phyloP scores from a whole-genome alignment of 371 early-diverging fungal species.

The Saksenaea oblongispora region DNA sequence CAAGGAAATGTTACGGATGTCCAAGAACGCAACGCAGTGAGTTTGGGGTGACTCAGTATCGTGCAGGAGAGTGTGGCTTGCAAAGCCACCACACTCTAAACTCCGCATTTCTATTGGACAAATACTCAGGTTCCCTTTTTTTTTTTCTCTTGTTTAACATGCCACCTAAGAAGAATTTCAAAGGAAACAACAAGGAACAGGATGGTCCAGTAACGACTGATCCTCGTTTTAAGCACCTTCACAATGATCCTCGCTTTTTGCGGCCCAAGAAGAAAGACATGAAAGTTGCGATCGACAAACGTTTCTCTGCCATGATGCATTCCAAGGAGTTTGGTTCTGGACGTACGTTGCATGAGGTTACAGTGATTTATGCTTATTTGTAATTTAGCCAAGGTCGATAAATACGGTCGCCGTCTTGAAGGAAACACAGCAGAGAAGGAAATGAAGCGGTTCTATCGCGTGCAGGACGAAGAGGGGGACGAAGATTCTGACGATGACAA shows the following conservation, averaged over 20 bases:
- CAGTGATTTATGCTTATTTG: not conserved
- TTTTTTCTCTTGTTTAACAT: not conserved
- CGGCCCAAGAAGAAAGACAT: slow-evolving; percentile 77
- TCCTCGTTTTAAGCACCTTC: slow-evolving; percentile 81
- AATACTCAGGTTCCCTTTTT: too few relatives aligned
- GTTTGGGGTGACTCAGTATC: too few relatives aligned
- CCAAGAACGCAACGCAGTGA: too few relatives aligned
- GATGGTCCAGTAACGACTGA: slow-evolving; percentile 61
- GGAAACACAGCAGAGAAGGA: slow-evolving; percentile 54
- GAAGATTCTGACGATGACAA: slow-evolving; percentile 35
- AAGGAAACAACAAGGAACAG: slow-evolving; percentile 4
- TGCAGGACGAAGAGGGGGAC: slow-evolving; percentile 56
- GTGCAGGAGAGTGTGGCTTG: too few relatives aligned
- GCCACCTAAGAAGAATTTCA: slow-evolving; percentile 21
- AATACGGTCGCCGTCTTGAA: slow-evolving; percentile 78
- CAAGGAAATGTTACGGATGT: not conserved
- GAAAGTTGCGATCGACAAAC: slow-evolving; percentile 89
- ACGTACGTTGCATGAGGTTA: slow-evolving; percentile 41
- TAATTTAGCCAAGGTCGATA: slow-evolving; percentile 75
- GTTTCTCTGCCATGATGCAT: slow-evolving; percentile 83
- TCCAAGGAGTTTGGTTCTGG: slow-evolving; percentile 74
- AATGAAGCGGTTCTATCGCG: slow-evolving; percentile 58
- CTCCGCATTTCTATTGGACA: too few relatives aligned
- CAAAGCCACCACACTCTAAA: too few relatives aligned
- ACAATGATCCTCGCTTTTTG: slow-evolving; percentile 87